phyloP scores from a whole-genome alignment of 2,329 filamentous ascomycete genomes.

The Microcyclosporella mali region DNA sequence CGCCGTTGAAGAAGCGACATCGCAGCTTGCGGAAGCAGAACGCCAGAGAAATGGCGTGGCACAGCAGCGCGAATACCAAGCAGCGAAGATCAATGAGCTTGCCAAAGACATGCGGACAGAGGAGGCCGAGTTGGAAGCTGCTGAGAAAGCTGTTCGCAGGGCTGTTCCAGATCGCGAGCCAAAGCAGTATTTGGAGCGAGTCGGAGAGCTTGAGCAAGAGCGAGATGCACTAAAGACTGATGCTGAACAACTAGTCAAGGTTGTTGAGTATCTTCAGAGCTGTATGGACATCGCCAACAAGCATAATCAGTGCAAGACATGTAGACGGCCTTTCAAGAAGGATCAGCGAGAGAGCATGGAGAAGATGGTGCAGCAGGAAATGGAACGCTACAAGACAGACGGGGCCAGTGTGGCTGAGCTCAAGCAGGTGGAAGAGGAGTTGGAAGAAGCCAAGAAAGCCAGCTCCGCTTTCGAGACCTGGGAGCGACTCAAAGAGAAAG shows the following conservation, averaged over 20 bases:
- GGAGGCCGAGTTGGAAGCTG: conserved; percentile 51
- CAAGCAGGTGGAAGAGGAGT: conserved; percentile 50
- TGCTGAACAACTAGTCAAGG: conserved; percentile 16
- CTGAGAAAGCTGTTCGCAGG: conserved; percentile 49
- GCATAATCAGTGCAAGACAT: conserved; percentile 70
- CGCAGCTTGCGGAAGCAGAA: conserved; percentile 58
- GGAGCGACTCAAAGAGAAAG: conserved; percentile 57
- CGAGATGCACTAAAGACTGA: conserved; percentile 59
- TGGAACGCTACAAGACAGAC: conserved; percentile 8
- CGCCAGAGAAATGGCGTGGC: conserved; percentile 63
- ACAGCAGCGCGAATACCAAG: conserved; percentile 69
- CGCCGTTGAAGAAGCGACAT: conserved; percentile 52
- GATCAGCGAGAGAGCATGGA: conserved; percentile 59
- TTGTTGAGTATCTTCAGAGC: conserved; percentile 21
- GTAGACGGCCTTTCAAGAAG: conserved; percentile 60
- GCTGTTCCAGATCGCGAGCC: conserved; percentile 41
- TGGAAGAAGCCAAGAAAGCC: conserved; percentile 49
- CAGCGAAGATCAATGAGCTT: conserved; percentile 62
- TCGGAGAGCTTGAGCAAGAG: conserved; percentile 39
- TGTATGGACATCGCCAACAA: conserved; percentile 48
- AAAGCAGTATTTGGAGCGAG: conserved; percentile 46
- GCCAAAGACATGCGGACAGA: conserved; percentile 61
- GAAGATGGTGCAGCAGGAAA: conserved; percentile 50
- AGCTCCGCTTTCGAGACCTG: conserved; percentile 68
- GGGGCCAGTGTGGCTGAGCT: conserved; percentile 46